Evolutionary conservation across 192 early-diverging fungal genomes (phyloP), one percentile per base, ranked within the genome.

Genomic region (Podila horticola): DNA sequence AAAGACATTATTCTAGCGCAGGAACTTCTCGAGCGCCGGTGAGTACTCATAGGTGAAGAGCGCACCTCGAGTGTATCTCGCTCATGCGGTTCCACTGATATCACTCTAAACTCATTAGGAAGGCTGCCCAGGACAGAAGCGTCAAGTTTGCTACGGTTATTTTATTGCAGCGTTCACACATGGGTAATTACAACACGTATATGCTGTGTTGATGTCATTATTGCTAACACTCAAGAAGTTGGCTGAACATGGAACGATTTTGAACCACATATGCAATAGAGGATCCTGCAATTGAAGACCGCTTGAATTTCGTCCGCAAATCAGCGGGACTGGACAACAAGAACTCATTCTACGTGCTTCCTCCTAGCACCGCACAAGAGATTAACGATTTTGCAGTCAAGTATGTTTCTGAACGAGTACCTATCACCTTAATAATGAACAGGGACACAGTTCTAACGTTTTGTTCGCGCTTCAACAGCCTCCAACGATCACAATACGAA

Each of bases 141-240:
- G 84, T 93, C 69, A 94, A 93, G 82, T 95, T 93, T 82, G 90
- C 90, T 0, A 88, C 90, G 20, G 90, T 95, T 3, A 75, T 95
- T 15, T 79, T 95, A 10, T 65, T 95, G 15, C 86, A 91, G 31
- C 60, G 68, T 30, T 74, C 75, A 33, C 88, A 87, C 58, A 72
- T 76, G 50, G 92, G 93, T 94, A 83, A 69, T 74, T 17, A 4
- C 2, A 17, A 45, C 4, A 1, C 15, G 41, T 12, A 15, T 17
- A 45, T 45, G 15, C 41, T 45, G 0, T 45, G n/a, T 2, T 34
- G 64, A 33, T 30, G 20, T 45, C 26, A 49, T n/a, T 22, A 64
- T 22, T 6, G 45, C 28, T 10, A 10, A 36, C 34, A 36, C 26
- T 73, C 10, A 30, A 45, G 52, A 64, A 31, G 15, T 52, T 50